Percentiles rank a stretch among this genome's conserved stretches.
Evolutionary conservation across 192 early-diverging fungal genomes (phyloP).

Genomic region (Neocallimastix lanati): DNA sequence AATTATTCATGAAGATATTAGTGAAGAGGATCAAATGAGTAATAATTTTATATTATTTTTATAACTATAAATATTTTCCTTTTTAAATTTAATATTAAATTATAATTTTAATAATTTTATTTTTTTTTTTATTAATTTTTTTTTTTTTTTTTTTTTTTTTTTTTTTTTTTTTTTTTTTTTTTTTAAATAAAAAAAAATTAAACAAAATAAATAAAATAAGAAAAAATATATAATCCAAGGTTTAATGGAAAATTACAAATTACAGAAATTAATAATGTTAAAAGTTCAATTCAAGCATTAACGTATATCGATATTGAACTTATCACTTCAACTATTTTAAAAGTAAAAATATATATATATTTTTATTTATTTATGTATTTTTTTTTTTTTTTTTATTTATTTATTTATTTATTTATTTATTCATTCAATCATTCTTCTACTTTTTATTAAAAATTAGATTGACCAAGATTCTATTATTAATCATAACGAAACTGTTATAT

Average conservation of each 20-base stretch:
- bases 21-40: not conserved
- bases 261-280: slow-evolving; percentile 11
- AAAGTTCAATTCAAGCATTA: slow-evolving; percentile 18
- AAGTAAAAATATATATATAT: slow-evolving; percentile 13
- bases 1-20: not conserved
- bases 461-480: slow-evolving; percentile 10
- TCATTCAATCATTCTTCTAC: no score
- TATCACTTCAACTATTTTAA: slow-evolving; percentile 30
- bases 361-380: not conserved
- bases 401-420: not conserved
- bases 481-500: slow-evolving; percentile 2
- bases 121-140: no score
- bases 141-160: no score
- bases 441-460: slow-evolving; percentile 4
- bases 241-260: not conserved
- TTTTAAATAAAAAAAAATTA: no score
- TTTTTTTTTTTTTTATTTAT: no score
- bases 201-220: no score
- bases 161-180: no score
- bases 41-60: not conserved
- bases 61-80: not conserved
- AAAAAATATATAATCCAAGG: not conserved
- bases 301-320: slow-evolving; percentile 29
- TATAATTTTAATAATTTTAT: no score
- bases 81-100: no score